phyloP scores from a whole-genome alignment of 768 basidiomycete species.

The Russula sp. region DNA sequence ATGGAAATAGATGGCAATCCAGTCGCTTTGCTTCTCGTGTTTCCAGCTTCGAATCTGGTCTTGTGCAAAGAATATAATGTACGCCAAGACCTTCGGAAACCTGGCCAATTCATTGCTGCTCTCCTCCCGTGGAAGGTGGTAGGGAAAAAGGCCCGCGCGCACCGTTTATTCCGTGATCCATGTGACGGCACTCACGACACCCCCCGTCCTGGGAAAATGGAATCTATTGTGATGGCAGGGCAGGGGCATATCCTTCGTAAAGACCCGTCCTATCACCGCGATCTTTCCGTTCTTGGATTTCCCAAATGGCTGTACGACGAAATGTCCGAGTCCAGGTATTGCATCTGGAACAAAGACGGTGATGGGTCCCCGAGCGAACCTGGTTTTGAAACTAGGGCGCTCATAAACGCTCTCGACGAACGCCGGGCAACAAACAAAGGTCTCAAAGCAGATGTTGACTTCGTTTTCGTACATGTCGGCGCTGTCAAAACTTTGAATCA shows the following conservation, averaged over 20 bases:
- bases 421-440: constrained; percentile 21
- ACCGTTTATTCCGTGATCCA: constrained; percentile 16
- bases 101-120: constrained; percentile 41
- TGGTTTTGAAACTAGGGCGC: constrained; percentile 19
- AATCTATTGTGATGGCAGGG: constrained; percentile 2
- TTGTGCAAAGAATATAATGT: constrained; percentile 45
- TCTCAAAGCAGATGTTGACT: constrained; percentile 40
- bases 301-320: constrained; percentile 26
- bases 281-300: constrained; percentile 22
- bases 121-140: constrained; percentile 50
- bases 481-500: constrained; percentile 49
- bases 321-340: constrained; percentile 17
- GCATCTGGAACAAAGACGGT: constrained; percentile 26
- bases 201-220: constrained; percentile 2
- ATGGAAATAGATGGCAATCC: constrained; percentile 47
- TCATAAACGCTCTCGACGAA: constrained; percentile 18
- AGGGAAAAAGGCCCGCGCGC: constrained; percentile 36
- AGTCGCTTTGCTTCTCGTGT: constrained; percentile 56
- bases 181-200: constrained; percentile 13
- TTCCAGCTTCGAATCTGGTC: constrained; percentile 41
- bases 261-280: constrained; percentile 24
- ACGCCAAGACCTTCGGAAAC: constrained; percentile 38
- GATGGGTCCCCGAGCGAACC: constrained; percentile 16
- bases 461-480: constrained; percentile 66
- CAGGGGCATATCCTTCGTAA: constrained; percentile 13